Percentiles rank a stretch among this genome's conserved stretches.
Conservation (phyloP, 257 asterid species). For the Cynanchum wilfordii region DNA sequence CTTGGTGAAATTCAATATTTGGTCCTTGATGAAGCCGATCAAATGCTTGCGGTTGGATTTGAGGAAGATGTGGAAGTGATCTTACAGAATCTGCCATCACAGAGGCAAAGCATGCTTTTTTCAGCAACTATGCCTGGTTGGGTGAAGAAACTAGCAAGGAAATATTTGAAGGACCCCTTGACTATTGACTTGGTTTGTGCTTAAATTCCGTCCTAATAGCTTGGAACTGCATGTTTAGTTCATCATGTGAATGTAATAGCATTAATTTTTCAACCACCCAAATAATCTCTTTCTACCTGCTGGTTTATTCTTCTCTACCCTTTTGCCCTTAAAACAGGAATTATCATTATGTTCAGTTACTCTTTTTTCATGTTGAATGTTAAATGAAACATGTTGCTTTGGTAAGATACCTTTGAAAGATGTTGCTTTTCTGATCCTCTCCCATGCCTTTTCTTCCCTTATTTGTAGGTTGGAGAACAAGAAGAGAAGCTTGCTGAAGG, state of each 20-base stretch:
- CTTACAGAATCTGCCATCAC: slow-evolving; percentile 59
- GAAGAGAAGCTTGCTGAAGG: slow-evolving; percentile 89
- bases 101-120: slow-evolving; percentile 98
- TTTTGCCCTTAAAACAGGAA: neutral
- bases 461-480: slow-evolving; percentile 63
- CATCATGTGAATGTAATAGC: neutral
- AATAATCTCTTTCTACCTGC: neutral
- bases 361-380: too few relatives aligned
- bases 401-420: neutral
- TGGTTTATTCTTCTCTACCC: neutral
- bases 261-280: neutral
- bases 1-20: slow-evolving; percentile 79
- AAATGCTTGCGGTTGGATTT: slow-evolving; percentile 99
- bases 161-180: slow-evolving; percentile 64
- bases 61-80: slow-evolving; percentile 91
- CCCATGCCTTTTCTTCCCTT: slow-evolving; percentile 8
- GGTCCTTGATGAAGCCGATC: slow-evolving; percentile 99
- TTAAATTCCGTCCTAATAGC: slow-evolving; percentile 1
- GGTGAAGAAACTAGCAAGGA: slow-evolving; percentile 87
- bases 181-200: slow-evolving; percentile 78
- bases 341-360: too few relatives aligned
- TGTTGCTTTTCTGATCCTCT: slow-evolving; percentile 11
- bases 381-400: neutral
- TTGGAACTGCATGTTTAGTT: neutral
- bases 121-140: slow-evolving; percentile 99